Percentiles rank a stretch among this genome's conserved stretches.
These are phyloP conservation scores for Leccinum imitatum DNA, from an alignment of 768 basidiomycete genomes.

Conservation along the genomic window DNA sequence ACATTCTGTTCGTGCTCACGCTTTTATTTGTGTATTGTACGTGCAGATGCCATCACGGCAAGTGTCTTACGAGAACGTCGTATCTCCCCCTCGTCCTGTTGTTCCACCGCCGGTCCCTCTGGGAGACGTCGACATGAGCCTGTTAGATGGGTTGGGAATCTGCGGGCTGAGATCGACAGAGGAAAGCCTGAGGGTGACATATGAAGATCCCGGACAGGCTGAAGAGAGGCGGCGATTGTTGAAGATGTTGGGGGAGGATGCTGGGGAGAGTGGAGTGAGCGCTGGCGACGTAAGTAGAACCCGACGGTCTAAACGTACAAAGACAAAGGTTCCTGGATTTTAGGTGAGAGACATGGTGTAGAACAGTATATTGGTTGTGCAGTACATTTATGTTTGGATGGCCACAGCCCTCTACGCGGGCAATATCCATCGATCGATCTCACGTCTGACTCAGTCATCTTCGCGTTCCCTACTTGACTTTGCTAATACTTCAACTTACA, in stretches of 20 bases:
- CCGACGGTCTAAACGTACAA: conserved; percentile 15
- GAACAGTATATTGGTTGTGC: neutral
- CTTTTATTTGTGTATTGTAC: neutral
- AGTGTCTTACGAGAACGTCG: conserved; percentile 32
- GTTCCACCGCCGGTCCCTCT: conserved; percentile 1
- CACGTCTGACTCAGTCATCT: neutral
- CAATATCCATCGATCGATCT: neutral
- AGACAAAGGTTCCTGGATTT: conserved; percentile 8
- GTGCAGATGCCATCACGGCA: conserved; percentile 35
- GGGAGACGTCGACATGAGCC: conserved; percentile 32
- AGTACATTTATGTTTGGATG: neutral
- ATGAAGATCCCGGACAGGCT: conserved; percentile 65
- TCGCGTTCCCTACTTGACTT: neutral
- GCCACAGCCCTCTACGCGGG: too few relatives aligned
- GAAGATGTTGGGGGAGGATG: conserved; percentile 43
- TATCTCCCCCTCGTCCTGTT: conserved; percentile 13
- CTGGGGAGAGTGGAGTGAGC: conserved; percentile 5
- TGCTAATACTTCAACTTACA: neutral
- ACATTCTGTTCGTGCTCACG: neutral
- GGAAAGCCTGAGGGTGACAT: conserved; percentile 57
- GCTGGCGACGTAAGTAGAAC: neutral
- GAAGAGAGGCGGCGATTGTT: conserved; percentile 59
- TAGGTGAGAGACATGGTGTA: conserved; percentile 1
- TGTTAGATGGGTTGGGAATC: conserved; percentile 23
- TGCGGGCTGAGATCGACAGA: conserved; percentile 29